Base-by-base conservation (phyloP, 768 basidiomycete genomes). In the Boletus insuetus region DNA sequence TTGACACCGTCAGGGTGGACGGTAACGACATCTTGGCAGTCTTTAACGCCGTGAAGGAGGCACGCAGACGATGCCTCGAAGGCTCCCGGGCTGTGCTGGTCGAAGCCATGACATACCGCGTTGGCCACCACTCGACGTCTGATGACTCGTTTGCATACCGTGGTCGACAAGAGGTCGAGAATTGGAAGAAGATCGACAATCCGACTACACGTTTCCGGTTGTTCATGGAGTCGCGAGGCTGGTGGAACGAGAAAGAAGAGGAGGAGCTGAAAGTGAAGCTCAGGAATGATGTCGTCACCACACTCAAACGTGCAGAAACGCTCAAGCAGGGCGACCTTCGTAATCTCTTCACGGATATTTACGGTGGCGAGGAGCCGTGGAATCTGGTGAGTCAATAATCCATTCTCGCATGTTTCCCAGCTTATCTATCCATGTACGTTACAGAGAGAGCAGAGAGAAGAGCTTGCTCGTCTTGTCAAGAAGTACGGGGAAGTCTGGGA, bases 131-230 rank as follows among this genome's bases (percentile, higher is more conserved):
- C 68, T 93, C 91, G 17, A 95, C 91, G 0, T 96, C 94, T 11
- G 95, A 98, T 64, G 94, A 98, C 70, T 95, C 93, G 6, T 95
- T 91, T 64, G 94, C 94, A 20, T 98, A 98, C 69, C 85, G 94
- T 39, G 80, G 90, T 1, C 82, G 90, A 19, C 82, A 91, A 53
- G 95, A 96, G 65, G 95, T 97, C 31, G 91, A 96, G 71, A 88
- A 94, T 62, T 83, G 89, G 65, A 94, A 92, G 74, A 86, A 90
- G 32, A 84, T 97, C 53, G 91, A 96, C 58, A 94, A 95, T 67
- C 94, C 94, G 2, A 83, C 94, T 54, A 79, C 80, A 24, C 86
- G 94, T 31, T 91, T 95, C 71, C 81, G 91, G n/a, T 69, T 87
- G 19, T 97, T 84, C 74, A 80, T 97, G 75, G 90, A 94, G 66